Evolutionary conservation across 345 rosid genomes (phyloP).

Genomic region (Camelina hispida): DNA sequence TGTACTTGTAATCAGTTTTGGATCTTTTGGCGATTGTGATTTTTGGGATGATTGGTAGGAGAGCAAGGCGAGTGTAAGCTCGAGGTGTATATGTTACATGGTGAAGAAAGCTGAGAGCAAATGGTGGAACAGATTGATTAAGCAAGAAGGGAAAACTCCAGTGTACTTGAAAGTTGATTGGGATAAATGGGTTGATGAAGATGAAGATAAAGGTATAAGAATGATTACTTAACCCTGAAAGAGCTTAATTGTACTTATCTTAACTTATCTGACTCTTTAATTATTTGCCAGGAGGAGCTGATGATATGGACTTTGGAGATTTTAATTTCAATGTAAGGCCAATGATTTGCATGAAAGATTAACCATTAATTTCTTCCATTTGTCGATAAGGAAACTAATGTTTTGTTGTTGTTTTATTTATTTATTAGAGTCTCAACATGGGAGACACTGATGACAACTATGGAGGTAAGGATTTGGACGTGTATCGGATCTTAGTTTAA

Average conservation of each 20-base stretch:
- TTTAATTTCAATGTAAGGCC: slow-evolving; percentile 54
- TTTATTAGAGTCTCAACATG: slow-evolving; percentile 34
- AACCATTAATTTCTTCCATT: not conserved
- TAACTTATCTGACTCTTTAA: not conserved
- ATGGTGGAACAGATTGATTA: slow-evolving; percentile 66
- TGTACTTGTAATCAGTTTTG: not conserved
- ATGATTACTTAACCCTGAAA: not conserved
- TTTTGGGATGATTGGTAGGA: slow-evolving; percentile 45
- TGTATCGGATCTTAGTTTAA: not conserved
- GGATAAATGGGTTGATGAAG: slow-evolving; percentile 72
- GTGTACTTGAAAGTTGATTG: slow-evolving; percentile 61
- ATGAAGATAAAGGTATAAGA: slow-evolving; percentile 50
- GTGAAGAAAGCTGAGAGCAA: slow-evolving; percentile 57
- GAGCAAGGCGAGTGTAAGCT: slow-evolving; percentile 55
- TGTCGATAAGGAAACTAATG: slow-evolving; percentile 13
- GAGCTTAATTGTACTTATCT: not conserved
- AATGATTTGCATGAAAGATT: not conserved
- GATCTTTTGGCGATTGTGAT: not conserved
- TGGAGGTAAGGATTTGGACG: not conserved
- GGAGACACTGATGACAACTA: slow-evolving; percentile 14
- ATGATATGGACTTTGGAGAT: slow-evolving; percentile 51
- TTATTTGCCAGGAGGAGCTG: slow-evolving; percentile 33
- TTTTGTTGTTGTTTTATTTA: not conserved
- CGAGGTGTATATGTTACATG: slow-evolving; percentile 53
- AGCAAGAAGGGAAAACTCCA: slow-evolving; percentile 56